Base-by-base conservation (phyloP, 2,329 filamentous ascomycete species). In the Talaromyces funiculosus region DNA sequence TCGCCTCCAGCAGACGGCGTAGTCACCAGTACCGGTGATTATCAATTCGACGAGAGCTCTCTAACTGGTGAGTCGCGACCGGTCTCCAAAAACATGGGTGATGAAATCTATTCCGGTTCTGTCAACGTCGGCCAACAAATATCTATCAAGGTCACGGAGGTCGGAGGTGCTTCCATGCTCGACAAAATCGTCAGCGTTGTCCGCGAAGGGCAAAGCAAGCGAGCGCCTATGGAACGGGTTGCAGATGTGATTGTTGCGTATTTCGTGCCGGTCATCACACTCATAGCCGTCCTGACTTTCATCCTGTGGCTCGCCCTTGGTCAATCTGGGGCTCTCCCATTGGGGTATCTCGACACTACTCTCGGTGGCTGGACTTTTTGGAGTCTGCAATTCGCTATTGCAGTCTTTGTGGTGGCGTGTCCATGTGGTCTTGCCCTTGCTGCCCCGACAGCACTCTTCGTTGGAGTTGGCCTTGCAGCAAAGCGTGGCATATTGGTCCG, bases 401-500 rank as follows among this genome's bases (percentile, higher is more conserved):
- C 90, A 6, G 90, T 94, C 12, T 94, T 95, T 66, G 90, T 95
- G 35, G 87, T 95, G 29, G 90, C 90, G 2, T 95, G 90, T 69
- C 90, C 90, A 1, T 95, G 90, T 68, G 90, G 90, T 2, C 81
- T 95, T 14, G 90, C 88, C 1, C 84, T 95, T 7, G 90, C 90
- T n/a, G 90, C 90, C 0, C 90, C 90, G 0, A 95, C 90, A 0
- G 90, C 90, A n/a, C 74, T 95, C 35, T 93, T 93, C 65, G 90
- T 94, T 9, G 90, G 90, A 2, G 87, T 89, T 37, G 90, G 90
- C 1, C 77, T 94, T 18, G 90, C 90, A 2, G 90, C 90, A 6
- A 87, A 88, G 70, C 77, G 90, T 67, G 90, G 90, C 1, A 91
- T 95, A 59, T 80, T 95, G 1, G 90, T 89, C 66, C 91, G 92